Evolutionary conservation across 2,329 filamentous ascomycete species (phyloP), one percentile per base, ranked within the genome.

Genomic region (Penicillium sumatraense): DNA sequence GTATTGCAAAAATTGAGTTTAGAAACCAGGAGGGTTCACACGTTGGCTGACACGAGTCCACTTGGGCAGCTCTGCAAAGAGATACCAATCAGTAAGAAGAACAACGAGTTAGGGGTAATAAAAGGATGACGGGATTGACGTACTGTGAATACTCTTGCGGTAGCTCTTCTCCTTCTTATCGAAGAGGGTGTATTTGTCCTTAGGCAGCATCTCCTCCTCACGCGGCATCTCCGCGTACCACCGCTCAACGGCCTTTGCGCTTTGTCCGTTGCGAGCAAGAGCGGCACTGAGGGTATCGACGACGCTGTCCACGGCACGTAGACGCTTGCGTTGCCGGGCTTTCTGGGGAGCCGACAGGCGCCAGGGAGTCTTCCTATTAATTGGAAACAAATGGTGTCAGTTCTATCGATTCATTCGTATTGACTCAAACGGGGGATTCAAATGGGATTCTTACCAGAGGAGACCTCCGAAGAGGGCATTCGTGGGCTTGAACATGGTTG

Each of bases 141-240:
- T 83, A 96, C 93, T 98, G 79, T 98, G 93, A 75, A 99, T 93
- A 53, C 92, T 91, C 86, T 99, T 99, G 73, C 95, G 84, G 76
- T 98, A 99, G 68, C 86, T 88, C 86, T 93, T 96, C 74, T 90
- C 92, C 78, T 98, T 97, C 67, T 93, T 88, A 77, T 96, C 93
- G 77, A 98, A 99, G 69, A 99, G 89, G 24, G 91, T 96, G 80
- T 99, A 99, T 80, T 99, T 99, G 80, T 99, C 95, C 77, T 86
- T 89, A 44, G 95, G 89, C 74, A 96, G 74, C 95, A 99, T 99
- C 82, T 98, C 92, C 69, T 86, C 84, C 82, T 99, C 95, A 23
- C 86, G 89, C 20, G 95, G 95, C 95, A 99, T 99, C 77, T 96
- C 91, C 33, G 83, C 83, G 81, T 95, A 96, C 95, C 95, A 99